These are phyloP conservation scores for Calonectria pauciramosa DNA, from an alignment of 2,329 filamentous ascomycete genomes.

Conservation along the genomic window DNA sequence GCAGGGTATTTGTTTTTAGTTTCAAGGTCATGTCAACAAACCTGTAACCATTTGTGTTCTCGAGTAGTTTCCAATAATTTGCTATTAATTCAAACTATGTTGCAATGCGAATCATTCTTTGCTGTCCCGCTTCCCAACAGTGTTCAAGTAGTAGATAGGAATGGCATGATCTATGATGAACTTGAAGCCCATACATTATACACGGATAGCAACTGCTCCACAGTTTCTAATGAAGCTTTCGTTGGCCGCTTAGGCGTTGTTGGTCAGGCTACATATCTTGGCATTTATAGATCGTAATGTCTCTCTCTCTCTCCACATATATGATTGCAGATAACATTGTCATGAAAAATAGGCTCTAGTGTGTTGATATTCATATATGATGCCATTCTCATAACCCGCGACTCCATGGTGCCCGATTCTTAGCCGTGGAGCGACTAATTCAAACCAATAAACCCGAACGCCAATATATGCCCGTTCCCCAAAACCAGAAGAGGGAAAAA, in stretches of 20 bases:
- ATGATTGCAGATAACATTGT: neutral
- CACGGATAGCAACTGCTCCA: neutral
- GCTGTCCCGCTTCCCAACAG: neutral
- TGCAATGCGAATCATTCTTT: neutral
- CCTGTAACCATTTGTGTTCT: neutral
- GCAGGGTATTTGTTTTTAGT: neutral
- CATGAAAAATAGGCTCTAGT: no score
- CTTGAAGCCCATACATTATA: neutral
- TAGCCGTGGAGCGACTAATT: neutral
- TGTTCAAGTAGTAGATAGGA: neutral
- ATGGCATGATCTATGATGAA: neutral
- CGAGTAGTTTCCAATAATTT: neutral
- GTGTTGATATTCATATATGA: neutral
- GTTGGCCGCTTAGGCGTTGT: neutral
- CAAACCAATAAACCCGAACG: neutral
- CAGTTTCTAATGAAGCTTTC: conserved; percentile 28
- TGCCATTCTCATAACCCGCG: neutral
- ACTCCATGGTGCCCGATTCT: neutral
- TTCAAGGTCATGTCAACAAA: neutral
- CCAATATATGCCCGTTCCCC: conserved; percentile 1
- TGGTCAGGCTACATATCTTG: neutral
- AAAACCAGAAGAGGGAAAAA: conserved; percentile 21
- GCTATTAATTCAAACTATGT: neutral
- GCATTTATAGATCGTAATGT: neutral
- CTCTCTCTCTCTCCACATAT: neutral